Evolutionary conservation across 192 early-diverging fungal species (phyloP), one percentile per base, ranked within the genome.

Genomic region (Helicostylum pulchrum): DNA sequence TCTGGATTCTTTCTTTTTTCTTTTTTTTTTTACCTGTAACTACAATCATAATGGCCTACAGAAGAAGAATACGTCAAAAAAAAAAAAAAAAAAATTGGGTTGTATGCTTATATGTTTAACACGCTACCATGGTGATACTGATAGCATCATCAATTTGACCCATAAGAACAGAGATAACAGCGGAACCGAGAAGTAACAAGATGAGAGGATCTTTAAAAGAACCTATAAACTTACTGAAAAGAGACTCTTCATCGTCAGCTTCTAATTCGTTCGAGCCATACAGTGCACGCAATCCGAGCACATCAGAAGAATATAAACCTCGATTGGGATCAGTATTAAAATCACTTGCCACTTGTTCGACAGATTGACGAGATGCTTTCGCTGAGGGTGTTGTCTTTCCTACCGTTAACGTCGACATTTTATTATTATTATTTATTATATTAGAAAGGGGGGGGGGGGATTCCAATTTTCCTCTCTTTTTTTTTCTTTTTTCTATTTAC

Each of bases 91-190:
- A 17, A 7, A n/a, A n/a, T n/a, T 50, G n/a, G 15, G 19, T 53
- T 31, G 21, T 32, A 39, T 17, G 4, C 6, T 20, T 36, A 30
- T 58, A 4, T 14, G 19, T 56, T 32, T 42, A 11, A 1, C 42
- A 21, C 61, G 59, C 64, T 68, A 91, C 90, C 74, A 92, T 71
- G 19, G 91, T 82, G 49, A 94, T 93, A 63, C 86, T 88, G 60
- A 92, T 77, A 12, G 96, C 96, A 75, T 94, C 91, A 61, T 90
- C 87, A 19, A 80, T 64, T 64, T 94, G 86, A 6, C 90, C 89
- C 80, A 94, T 80, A 6, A 88, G 47, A 11, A 91, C 46, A 0
- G 90, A 92, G 19, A 94, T 78, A 19, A 71, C 65, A 0, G 93
- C 90, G 0, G 89, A 91, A 6, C 77, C 88, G 30, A 92, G 73